These are phyloP conservation scores for Lodderomyces margitis DNA, from an alignment of 1,139 yeast species.

Conservation along the genomic window DNA sequence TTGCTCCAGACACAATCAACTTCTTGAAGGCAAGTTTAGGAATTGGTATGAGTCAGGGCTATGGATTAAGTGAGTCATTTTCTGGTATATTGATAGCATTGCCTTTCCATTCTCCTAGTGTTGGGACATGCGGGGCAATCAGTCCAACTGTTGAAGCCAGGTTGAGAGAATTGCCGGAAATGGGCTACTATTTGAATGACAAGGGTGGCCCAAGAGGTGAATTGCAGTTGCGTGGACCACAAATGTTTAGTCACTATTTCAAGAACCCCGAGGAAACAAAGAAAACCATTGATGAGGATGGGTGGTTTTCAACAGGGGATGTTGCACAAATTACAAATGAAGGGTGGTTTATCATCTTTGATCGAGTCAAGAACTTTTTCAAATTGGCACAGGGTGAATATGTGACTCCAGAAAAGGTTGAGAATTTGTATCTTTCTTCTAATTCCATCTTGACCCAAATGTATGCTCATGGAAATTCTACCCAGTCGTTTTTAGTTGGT, in stretches of 20 bases:
- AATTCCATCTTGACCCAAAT: conserved; percentile 54
- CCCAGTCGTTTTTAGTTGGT: conserved; percentile 30
- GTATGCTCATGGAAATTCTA: conserved; percentile 47
- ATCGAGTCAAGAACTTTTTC: conserved; percentile 78
- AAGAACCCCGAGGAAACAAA: conserved; percentile 44
- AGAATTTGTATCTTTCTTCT: conserved; percentile 56
- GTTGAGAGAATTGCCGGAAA: conserved; percentile 63
- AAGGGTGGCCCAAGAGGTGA: conserved; percentile 46
- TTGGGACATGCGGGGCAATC: conserved; percentile 66
- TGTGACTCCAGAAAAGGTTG: conserved; percentile 76
- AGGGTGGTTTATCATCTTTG: conserved; percentile 60
- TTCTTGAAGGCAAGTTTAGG: conserved; percentile 64
- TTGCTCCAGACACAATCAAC: conserved; percentile 55
- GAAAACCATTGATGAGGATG: conserved; percentile 25
- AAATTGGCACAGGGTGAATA: conserved; percentile 82
- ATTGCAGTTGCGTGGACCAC: conserved; percentile 66
- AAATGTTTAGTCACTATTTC: conserved; percentile 58
- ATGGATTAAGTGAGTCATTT: conserved; percentile 75
- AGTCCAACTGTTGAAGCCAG: conserved; percentile 54
- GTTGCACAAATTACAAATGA: conserved; percentile 53
- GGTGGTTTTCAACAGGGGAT: conserved; percentile 81
- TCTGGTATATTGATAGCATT: conserved; percentile 54
- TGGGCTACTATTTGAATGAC: conserved; percentile 54
- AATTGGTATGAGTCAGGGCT: conserved; percentile 65
- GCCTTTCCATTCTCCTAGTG: conserved; percentile 28